These are phyloP conservation scores for Venturia pyrina DNA, from an alignment of 2,329 filamentous ascomycete species.

Conservation along the genomic window DNA sequence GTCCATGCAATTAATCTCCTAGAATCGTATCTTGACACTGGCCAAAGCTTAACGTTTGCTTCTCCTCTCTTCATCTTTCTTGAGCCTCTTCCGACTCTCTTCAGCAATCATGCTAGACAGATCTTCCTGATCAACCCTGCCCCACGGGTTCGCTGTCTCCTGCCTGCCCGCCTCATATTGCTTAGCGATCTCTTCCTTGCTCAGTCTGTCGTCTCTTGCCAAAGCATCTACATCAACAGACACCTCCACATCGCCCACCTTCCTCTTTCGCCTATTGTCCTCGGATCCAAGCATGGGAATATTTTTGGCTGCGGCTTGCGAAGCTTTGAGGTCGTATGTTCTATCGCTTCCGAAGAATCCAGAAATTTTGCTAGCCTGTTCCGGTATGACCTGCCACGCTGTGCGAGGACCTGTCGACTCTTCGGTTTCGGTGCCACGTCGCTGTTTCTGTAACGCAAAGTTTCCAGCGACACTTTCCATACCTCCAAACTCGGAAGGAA, in stretches of 20 bases:
- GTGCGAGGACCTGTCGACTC: slow-evolving; percentile 63
- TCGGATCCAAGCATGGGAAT: slow-evolving; percentile 72
- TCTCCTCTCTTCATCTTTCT: slow-evolving; percentile 72
- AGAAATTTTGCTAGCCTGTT: slow-evolving; percentile 73
- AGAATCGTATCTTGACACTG: slow-evolving; percentile 17
- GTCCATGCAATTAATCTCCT: background rate
- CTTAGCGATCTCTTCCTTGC: slow-evolving; percentile 71
- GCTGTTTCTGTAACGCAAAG: slow-evolving; percentile 82
- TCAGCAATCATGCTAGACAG: slow-evolving; percentile 92
- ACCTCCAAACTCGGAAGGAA: slow-evolving; percentile 69
- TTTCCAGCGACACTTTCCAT: slow-evolving; percentile 73
- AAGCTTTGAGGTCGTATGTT: slow-evolving; percentile 73
- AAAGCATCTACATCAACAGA: slow-evolving; percentile 80
- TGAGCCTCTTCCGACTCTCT: slow-evolving; percentile 82
- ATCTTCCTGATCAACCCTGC: slow-evolving; percentile 73
- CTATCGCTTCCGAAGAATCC: slow-evolving; percentile 96
- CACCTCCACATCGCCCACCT: slow-evolving; percentile 90
- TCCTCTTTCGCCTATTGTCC: slow-evolving; percentile 71
- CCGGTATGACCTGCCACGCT: slow-evolving; percentile 82
- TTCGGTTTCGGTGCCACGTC: slow-evolving; percentile 79
- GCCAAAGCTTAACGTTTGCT: slow-evolving; percentile 36
- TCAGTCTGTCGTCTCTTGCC: slow-evolving; percentile 63
- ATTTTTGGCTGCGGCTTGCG: slow-evolving; percentile 32
- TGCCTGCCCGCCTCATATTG: slow-evolving; percentile 66
- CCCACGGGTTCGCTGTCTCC: slow-evolving; percentile 42